Conservation (phyloP, 176 grass and related monocot genomes). For the Carex cristatella region DNA sequence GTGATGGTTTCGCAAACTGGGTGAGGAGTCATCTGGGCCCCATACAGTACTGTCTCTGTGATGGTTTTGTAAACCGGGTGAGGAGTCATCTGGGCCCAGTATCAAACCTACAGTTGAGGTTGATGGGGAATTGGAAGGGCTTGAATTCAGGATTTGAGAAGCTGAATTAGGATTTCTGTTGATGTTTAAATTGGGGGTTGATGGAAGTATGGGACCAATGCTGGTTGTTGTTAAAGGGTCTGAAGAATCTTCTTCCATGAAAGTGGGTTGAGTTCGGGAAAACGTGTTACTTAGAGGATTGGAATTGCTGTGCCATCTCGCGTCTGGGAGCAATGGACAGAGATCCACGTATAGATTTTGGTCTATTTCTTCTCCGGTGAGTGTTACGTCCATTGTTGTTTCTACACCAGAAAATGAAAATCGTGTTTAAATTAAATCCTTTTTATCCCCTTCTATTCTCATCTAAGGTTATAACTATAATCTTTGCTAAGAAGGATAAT, state of each 20-base stretch:
- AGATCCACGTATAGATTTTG: slow-evolving; percentile 61
- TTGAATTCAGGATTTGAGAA: neutral
- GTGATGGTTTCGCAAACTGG: neutral
- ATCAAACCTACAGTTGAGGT: neutral
- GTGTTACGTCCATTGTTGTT: slow-evolving; percentile 2
- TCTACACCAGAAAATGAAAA: neutral
- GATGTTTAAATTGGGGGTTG: neutral
- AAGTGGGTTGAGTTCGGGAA: neutral
- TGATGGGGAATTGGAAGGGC: neutral
- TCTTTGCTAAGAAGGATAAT: neutral
- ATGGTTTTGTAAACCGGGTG: neutral
- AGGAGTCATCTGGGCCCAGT: neutral
- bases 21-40: neutral
- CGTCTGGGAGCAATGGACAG: slow-evolving; percentile 35
- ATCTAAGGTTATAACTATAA: neutral
- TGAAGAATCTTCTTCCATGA: neutral
- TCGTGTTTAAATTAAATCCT: neutral
- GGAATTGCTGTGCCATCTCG: slow-evolving; percentile 9
- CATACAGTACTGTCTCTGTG: neutral
- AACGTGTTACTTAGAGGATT: slow-evolving; percentile 15
- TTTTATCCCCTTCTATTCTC: neutral
- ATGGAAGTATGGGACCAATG: neutral
- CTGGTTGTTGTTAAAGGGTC: neutral
- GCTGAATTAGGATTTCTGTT: neutral
- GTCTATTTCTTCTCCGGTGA: slow-evolving; percentile 30